Evolutionary conservation across 768 basidiomycete species (phyloP).

Genomic region (Rhizopogon rudus): DNA sequence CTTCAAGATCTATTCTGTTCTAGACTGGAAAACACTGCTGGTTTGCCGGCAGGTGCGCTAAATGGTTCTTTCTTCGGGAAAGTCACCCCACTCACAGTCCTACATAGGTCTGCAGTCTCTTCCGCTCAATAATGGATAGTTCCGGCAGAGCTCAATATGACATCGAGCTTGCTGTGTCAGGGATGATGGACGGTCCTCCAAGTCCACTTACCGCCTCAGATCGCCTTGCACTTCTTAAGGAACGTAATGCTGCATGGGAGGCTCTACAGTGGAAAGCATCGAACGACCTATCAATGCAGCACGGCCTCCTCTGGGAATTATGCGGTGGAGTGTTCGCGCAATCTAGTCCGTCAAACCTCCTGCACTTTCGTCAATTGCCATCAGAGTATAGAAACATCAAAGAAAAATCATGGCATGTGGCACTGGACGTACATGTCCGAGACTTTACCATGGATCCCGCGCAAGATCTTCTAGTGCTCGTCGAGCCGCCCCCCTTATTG

Average conservation of each 20-base stretch:
- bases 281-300: conserved; percentile 32
- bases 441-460: conserved; percentile 65
- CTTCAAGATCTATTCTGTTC: conserved; percentile 14
- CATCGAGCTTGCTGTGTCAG: conserved; percentile 41
- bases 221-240: conserved; percentile 34
- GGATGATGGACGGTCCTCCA: conserved; percentile 35
- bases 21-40: conserved; percentile 20
- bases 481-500: conserved; percentile 34
- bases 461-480: conserved; percentile 56
- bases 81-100: neutral
- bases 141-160: conserved; percentile 34
- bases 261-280: conserved; percentile 30
- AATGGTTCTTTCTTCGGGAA: neutral
- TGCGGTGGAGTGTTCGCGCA: conserved; percentile 55
- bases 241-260: conserved; percentile 36
- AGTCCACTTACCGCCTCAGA: conserved; percentile 22
- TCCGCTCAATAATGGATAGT: conserved; percentile 22
- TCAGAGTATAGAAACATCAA: conserved; percentile 44
- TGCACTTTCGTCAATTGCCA: conserved; percentile 46
- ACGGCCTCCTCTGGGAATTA: conserved; percentile 50
- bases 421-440: conserved; percentile 33
- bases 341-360: conserved; percentile 15
- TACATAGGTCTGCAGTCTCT: conserved; percentile 28
- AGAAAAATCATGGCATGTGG: conserved; percentile 39
- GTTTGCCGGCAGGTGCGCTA: conserved; percentile 23